Evolutionary conservation across 306 rosid genomes (phyloP).

Genomic region (Ormosia emarginata): DNA sequence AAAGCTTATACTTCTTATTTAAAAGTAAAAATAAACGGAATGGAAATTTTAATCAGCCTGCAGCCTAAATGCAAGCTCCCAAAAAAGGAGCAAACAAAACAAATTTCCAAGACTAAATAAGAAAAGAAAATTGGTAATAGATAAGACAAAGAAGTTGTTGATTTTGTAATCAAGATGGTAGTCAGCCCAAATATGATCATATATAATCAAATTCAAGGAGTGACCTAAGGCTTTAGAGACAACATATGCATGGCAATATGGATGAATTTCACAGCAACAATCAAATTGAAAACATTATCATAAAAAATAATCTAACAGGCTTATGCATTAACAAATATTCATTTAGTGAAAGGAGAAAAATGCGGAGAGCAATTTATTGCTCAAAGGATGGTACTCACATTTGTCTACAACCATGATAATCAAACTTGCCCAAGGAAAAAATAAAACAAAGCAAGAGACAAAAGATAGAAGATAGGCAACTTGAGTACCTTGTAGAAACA

Average conservation of each 20-base stretch:
- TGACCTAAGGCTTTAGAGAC: neutral
- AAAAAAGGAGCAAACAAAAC: neutral
- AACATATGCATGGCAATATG: neutral
- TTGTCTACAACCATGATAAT: slow-evolving; percentile 6
- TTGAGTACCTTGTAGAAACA: slow-evolving; percentile 87
- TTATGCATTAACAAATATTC: neutral
- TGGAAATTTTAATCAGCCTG: neutral
- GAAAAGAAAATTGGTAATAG: neutral
- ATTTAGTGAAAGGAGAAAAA: neutral
- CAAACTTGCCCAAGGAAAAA: neutral
- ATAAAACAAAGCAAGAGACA: neutral
- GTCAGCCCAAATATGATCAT: neutral
- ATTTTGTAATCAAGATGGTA: neutral
- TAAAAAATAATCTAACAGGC: neutral
- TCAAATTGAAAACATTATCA: neutral
- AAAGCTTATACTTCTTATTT: neutral
- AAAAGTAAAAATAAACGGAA: neutral
- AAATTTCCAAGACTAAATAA: neutral
- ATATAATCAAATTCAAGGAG: slow-evolving; percentile 5
- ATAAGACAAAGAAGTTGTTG: neutral
- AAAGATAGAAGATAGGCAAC: neutral
- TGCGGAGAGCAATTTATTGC: neutral
- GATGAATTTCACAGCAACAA: neutral
- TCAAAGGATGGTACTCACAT: neutral
- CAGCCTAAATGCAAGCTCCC: neutral